Base-by-base conservation (phyloP, 305 asterid genomes). In the Fraxinus sp. region DNA sequence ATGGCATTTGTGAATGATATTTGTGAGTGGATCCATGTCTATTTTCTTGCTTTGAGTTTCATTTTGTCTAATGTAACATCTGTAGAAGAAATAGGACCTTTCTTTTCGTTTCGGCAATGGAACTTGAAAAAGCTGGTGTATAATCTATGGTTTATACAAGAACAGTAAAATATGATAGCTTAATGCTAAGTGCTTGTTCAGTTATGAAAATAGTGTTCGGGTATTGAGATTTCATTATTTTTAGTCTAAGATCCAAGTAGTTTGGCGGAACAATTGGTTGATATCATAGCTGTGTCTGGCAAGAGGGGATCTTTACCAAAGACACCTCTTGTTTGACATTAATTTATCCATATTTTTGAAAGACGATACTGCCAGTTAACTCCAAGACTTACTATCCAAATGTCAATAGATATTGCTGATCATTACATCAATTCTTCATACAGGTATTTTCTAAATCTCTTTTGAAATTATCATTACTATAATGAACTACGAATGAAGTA, bases 181-280 rank as follows among this genome's bases (percentile, higher is more conserved):
- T 59, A 13, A 18, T 59, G 70, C 28, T 11, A 6, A 20, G 8
- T 0, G 30, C 4, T 59, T 24, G 30, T 59, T 2, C 70, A 52
- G 6, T 52, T 39, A 8, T 52, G 22, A 52, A 80, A 64, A 26
- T 59, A 16, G 11, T 78, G 49, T 62, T 7, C 22, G 1, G 6
- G 20, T 52, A 7, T 57, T 73, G 66, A 57, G 79, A 84, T 49
- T 68, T 64, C 57, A n/a, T 77, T 87, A 2, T 71, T 36, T 80
- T 52, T 71, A 30, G 46, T 71, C 41, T 77, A 72, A 26, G 30
- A 26, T 26, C 30, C 30, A 26, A 86, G 83, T 87, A 89, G 97
- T 85, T 89, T 95, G 92, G 98, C 98, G 0, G 98, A 94, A 55
- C 98, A 95, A 86, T 87, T 95, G 94, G 91, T 93, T 8, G 97